Evolutionary conservation across 2,329 filamentous ascomycete species (phyloP).

Genomic region (Talaromyces sp.): DNA sequence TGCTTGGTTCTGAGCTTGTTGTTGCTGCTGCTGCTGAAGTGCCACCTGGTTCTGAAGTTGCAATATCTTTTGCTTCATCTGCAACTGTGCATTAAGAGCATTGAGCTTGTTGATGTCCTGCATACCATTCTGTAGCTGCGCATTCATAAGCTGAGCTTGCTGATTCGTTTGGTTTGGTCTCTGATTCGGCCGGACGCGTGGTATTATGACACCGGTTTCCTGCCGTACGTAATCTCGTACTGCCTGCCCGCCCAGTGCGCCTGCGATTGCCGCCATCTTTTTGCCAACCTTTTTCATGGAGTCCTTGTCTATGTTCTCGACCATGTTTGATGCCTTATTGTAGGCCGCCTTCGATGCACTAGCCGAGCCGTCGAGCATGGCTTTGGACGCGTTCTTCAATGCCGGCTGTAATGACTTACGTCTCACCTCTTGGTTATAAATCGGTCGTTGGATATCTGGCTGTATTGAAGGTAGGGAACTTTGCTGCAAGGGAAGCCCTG

Average conservation of each 20-base stretch:
- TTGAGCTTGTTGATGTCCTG: constrained; percentile 9
- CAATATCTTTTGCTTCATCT: constrained; percentile 6
- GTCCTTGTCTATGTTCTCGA: constrained; percentile 11
- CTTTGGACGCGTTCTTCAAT: constrained; percentile 4
- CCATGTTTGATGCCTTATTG: constrained; percentile 10
- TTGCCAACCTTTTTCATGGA: constrained; percentile 11
- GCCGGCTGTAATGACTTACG: constrained; percentile 8
- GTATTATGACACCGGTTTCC: constrained; percentile 8
- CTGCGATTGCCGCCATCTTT: constrained; percentile 9
- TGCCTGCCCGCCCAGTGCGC: not conserved
- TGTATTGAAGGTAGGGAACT: constrained; percentile 5
- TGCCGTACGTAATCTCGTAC: constrained; percentile 5
- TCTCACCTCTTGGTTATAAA: constrained; percentile 3
- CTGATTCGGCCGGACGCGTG: not conserved
- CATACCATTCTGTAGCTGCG: too few relatives aligned
- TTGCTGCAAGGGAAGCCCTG: not conserved
- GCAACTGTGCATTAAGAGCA: constrained; percentile 4
- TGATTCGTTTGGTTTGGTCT: not conserved
- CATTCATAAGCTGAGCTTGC: not conserved
- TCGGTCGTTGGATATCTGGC: not conserved
- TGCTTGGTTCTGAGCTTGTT: not conserved
- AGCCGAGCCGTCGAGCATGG: constrained; percentile 7
- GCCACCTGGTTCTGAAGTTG: constrained; percentile 6
- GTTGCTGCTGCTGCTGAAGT: constrained; percentile 4
- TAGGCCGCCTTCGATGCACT: constrained; percentile 8